Evolutionary conservation across 2,329 filamentous ascomycete species (phyloP).

Genomic region (Claviceps digitariae): DNA sequence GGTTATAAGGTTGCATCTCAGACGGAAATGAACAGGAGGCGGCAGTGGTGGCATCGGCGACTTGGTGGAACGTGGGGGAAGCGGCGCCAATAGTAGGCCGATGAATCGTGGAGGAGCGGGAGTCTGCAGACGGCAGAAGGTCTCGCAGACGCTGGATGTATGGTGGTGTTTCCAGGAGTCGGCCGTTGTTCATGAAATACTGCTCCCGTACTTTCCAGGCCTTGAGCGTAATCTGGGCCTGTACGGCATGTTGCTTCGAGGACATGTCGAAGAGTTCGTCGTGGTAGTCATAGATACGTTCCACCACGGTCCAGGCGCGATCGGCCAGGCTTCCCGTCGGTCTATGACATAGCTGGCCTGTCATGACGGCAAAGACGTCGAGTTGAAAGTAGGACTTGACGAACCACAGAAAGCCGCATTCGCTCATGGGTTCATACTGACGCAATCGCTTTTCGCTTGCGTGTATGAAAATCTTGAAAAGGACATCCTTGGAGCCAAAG

Average conservation of each 20-base stretch:
- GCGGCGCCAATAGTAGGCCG: constrained; percentile 5
- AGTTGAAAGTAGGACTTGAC: constrained; percentile 40
- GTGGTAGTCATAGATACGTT: constrained; percentile 33
- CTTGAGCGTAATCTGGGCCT: constrained; percentile 35
- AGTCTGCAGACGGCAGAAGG: constrained; percentile 26
- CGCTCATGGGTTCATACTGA: constrained; percentile 28
- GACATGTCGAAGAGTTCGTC: constrained; percentile 36
- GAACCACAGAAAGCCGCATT: constrained; percentile 42
- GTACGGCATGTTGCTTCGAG: constrained; percentile 28
- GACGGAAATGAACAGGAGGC: not conserved
- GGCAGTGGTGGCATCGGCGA: not conserved
- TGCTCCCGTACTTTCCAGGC: constrained; percentile 40
- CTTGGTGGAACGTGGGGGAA: not conserved
- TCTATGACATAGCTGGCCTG: constrained; percentile 37
- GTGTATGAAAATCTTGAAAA: constrained; percentile 40
- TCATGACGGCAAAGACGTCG: constrained; percentile 41
- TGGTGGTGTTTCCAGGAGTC: constrained; percentile 25
- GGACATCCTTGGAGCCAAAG: constrained; percentile 33
- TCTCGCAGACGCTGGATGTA: constrained; percentile 33
- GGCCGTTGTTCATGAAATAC: constrained; percentile 23
- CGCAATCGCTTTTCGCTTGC: constrained; percentile 33
- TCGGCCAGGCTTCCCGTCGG: constrained; percentile 36
- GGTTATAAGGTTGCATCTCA: not conserved
- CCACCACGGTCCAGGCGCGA: constrained; percentile 36
- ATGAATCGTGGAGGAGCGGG: constrained; percentile 16